These are phyloP conservation scores for Hypomontagnella monticulosa DNA, from an alignment of 495 filamentous ascomycete species.

Conservation along the genomic window DNA sequence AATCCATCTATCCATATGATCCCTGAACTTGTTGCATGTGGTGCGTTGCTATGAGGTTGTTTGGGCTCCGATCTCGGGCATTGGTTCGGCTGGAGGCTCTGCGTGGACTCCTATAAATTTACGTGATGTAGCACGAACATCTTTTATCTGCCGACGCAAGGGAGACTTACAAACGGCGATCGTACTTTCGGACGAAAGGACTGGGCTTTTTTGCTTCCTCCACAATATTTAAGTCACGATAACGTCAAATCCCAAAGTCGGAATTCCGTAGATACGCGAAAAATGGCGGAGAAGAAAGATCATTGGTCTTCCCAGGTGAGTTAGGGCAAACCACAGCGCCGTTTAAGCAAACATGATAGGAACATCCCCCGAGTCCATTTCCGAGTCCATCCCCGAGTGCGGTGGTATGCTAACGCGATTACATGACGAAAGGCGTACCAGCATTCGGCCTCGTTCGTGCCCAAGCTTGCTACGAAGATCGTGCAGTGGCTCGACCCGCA, in stretches of 20 bases:
- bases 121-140: too few relatives aligned
- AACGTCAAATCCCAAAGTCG: too few relatives aligned
- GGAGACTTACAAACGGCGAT: too few relatives aligned
- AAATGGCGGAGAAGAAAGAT: slow-evolving; percentile 56
- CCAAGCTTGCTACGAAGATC: slow-evolving; percentile 72
- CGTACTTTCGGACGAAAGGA: too few relatives aligned
- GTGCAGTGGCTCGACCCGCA: slow-evolving; percentile 70
- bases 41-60: slow-evolving; percentile 43
- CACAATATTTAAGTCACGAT: too few relatives aligned
- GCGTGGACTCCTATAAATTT: slow-evolving; percentile 15
- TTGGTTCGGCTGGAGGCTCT: not conserved
- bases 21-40: slow-evolving; percentile 8
- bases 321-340: not conserved
- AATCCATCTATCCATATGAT: not conserved
- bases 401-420: slow-evolving; percentile 14
- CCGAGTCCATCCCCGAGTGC: not conserved
- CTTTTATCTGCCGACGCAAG: too few relatives aligned
- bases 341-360: too few relatives aligned
- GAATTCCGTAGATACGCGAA: too few relatives aligned
- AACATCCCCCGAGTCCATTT: too few relatives aligned
- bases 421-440: slow-evolving; percentile 63
- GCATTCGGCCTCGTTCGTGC: slow-evolving; percentile 75
- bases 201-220: too few relatives aligned
- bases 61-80: slow-evolving; percentile 41
- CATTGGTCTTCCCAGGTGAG: slow-evolving; percentile 68